Evolutionary conservation across 1,284 basidiomycete species (phyloP), one percentile per base, ranked within the genome.

Genomic region (Veloboletus limbatus): DNA sequence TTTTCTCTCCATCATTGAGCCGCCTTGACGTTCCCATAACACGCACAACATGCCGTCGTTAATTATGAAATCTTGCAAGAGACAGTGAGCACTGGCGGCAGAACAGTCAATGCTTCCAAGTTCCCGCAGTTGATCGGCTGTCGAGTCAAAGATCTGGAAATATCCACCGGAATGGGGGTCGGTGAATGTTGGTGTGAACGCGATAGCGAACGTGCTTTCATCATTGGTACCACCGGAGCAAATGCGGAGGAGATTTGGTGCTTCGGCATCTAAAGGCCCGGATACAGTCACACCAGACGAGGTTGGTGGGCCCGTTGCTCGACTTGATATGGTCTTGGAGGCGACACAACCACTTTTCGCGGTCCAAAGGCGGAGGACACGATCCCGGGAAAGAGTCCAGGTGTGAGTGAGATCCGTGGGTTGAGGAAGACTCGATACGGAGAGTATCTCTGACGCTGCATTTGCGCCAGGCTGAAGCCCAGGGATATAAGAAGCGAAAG

Each of bases 331-430:
- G 8, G 67, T 61, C 59, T 78, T 82, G 21, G 78, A 78, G 26
- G 80, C 75, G 20, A 85, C 74, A 61, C 86, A 88, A 22, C 85
- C 84, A 40, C 79, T 73, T 57, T 81, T 78, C 32, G 78, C 72
- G 52, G 81, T 84, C 92, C 93, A 97, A 33, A 89, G 75, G 39
- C 92, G 78, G 35, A 97, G 72, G 44, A 85, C 86, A 46, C 86
- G 79, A 69, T 97, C 92, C 47, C 92, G 76, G n/a, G 92, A 92
- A 39, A 97, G 76, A 2, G 92, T 86, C 79, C 91, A 95, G 17
- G 86, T 69, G 51, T 88, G 75, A 10, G 76, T 77, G 47, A 85
- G 73, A 57, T 89, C 82, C 31, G 84, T 85, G 13, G 88, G 85
- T 66, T 81, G 81, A 25, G 82, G 78, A 60, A 82, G 76, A 40